phyloP scores from a whole-genome alignment of 495 filamentous ascomycete genomes.

The Hypoxylon lenormandii region DNA sequence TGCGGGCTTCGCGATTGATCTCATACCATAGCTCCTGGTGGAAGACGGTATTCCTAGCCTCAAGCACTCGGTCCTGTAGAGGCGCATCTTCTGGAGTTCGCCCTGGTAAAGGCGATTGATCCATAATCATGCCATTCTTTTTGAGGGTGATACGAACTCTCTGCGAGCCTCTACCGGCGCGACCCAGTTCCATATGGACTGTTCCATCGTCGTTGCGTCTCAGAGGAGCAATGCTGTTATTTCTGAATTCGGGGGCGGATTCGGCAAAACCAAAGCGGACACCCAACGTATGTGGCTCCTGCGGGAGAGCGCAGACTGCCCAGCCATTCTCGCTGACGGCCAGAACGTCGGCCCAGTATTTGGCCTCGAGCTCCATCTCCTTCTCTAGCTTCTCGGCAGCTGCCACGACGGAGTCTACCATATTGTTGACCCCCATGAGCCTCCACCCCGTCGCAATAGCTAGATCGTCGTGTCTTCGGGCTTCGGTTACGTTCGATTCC shows the following conservation, averaged over 20 bases:
- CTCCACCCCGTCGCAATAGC: constrained; percentile 80
- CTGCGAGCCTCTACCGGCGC: constrained; percentile 66
- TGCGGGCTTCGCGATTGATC: constrained; percentile 80
- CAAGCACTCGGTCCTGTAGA: constrained; percentile 74
- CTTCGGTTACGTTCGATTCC: constrained; percentile 66
- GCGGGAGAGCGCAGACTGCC: constrained; percentile 79
- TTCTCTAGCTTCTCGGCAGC: constrained; percentile 77
- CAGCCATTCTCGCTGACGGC: constrained; percentile 84
- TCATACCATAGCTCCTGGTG: constrained; percentile 96
- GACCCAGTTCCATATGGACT: constrained; percentile 77
- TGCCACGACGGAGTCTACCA: constrained; percentile 78
- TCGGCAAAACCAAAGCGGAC: constrained; percentile 91
- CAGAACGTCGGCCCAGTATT: constrained; percentile 88
- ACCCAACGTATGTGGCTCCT: constrained; percentile 77
- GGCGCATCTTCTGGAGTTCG: constrained; percentile 55
- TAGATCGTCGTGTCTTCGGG: constrained; percentile 66
- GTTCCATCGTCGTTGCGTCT: constrained; percentile 78
- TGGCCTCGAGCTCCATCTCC: constrained; percentile 80
- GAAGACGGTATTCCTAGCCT: constrained; percentile 87
- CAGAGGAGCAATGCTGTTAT: constrained; percentile 81
- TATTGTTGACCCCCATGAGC: constrained; percentile 76
- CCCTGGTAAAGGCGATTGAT: constrained; percentile 62
- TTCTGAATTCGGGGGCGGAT: constrained; percentile 78
- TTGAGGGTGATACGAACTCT: constrained; percentile 72
- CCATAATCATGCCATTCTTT: constrained; percentile 60